Evolutionary conservation across 2,329 filamentous ascomycete species (phyloP), one percentile per base, ranked within the genome.

Genomic region (Sarocladium oryzae): DNA sequence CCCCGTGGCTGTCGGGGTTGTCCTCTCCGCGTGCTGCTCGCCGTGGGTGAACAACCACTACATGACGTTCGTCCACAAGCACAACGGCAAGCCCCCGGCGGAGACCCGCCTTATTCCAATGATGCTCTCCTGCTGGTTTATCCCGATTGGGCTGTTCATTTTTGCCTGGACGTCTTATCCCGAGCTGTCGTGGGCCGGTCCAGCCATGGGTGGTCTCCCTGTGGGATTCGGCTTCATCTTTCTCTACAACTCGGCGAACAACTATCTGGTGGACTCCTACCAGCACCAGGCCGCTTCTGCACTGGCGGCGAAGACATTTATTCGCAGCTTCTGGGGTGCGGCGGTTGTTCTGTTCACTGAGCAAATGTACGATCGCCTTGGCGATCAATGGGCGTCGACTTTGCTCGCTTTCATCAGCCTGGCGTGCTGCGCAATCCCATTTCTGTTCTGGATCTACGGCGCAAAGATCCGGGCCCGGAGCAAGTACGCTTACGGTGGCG

Each of bases 211-310:
- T 50, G 86, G 86, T 30, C 78, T 83, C 63, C 79, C 81, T 11
- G 82, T 91, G 50, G 86, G 86, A 10, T 89, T 90, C 60, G 87
- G 87, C 53, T 89, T 90, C 71, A 89, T 90, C 66, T 89, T 90
- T 73, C 73, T 91, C 21, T 91, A 90, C 73, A 90, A 90, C 71
- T 77, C 85, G 9, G 83, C 84, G 59, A 88, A 87, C 67, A 87
- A 87, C 70, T 88, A 88, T 69, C 77, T 87, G 24, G 78, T 81
- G 63, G 78, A 81, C 64, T 76, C 76, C 15, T 81, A 81, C 69
- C 77, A 80, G 66, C 76, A 80, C 68, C 87, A 91, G 67, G 89
- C 89, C 1, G 88, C 89, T 1, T 89, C 85, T 0, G 88, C 87
- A 0, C 77, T 92, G 2, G 88, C 88, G 0, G 87, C 88, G 35